Evolutionary conservation across 2,329 filamentous ascomycete genomes (phyloP), one percentile per base, ranked within the genome.

Genomic region (Endoconidiophora polonica): DNA sequence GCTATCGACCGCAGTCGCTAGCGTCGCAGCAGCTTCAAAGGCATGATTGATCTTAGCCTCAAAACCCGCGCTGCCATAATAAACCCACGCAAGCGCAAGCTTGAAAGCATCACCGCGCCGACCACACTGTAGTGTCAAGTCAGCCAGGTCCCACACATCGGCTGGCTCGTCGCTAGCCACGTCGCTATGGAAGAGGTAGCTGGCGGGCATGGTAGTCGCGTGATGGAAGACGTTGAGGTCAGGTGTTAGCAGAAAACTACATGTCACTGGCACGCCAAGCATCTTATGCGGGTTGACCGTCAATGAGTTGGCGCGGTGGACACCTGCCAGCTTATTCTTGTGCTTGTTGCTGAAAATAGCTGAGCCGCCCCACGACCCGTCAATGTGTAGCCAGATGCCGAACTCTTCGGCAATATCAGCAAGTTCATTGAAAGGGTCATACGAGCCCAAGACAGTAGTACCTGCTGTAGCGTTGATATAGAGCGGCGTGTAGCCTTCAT

Each of bases 251-350:
- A 98, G 73, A 67, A 94, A 95, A 0, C 83, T 88, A 66, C 88
- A 96, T 0, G 88, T 94, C 39, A 93, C 68, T 0, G 91, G 90
- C 2, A 86, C 84, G 52, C 86, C 86, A 61, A 96, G 75, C 91
- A 96, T 96, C 68, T 96, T 96, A 68, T 98, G 91, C 52, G 91
- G 88, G 64, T 94, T 96, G 49, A 94, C 76, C 2, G 87, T 86
- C 38, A 96, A 69, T 12, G 79, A 86, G 64, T 95, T 75, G 7
- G 88, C 91, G 39, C 81, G 71, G 42, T 87, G 72, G 2, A 74
- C 69, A 12, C 90, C 90, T 1, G 68, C 63, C 7, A 96, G 67
- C 60, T 86, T 84, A 55, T 62, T 59, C 43, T 67, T 68, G 41
- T 83, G 80, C 52, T 66, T 66, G n/a, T 70, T 58, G 0, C 79